phyloP scores from a whole-genome alignment of 2,329 filamentous ascomycete genomes.

The Shiraia sp. region DNA sequence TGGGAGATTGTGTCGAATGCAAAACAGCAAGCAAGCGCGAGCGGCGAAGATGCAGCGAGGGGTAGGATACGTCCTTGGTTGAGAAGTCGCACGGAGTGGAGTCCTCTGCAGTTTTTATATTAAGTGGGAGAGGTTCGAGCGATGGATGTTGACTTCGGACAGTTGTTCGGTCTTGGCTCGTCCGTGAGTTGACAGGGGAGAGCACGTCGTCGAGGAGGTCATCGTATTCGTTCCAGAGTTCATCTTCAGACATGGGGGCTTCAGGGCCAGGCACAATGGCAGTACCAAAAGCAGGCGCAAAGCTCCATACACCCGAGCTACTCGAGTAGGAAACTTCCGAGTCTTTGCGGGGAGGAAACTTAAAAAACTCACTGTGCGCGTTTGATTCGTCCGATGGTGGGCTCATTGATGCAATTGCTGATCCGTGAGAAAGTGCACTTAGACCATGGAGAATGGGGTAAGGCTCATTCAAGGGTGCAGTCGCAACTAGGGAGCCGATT shows the following conservation, averaged over 20 bases:
- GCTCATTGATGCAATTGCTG: slow-evolving; percentile 44
- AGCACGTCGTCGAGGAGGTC: slow-evolving; percentile 78
- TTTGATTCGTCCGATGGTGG: slow-evolving; percentile 32
- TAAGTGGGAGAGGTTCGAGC: slow-evolving; percentile 35
- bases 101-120: slow-evolving; percentile 22
- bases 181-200: slow-evolving; percentile 44
- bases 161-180: slow-evolving; percentile 10
- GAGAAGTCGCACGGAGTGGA: slow-evolving; percentile 39
- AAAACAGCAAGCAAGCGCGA: slow-evolving; percentile 57
- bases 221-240: slow-evolving; percentile 93
- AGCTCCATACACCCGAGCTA: slow-evolving; percentile 65
- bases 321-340: slow-evolving; percentile 70
- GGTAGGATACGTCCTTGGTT: slow-evolving; percentile 22
- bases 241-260: slow-evolving; percentile 74
- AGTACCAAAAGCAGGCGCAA: slow-evolving; percentile 59
- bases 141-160: slow-evolving; percentile 27
- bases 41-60: slow-evolving; percentile 51
- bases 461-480: slow-evolving; percentile 34
- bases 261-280: slow-evolving; percentile 66
- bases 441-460: slow-evolving; percentile 43
- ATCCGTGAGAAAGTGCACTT: slow-evolving; percentile 39
- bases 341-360: slow-evolving; percentile 72
- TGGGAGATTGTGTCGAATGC: slow-evolving; percentile 53
- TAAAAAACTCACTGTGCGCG: slow-evolving; percentile 66
- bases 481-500: slow-evolving; percentile 29